Evolutionary conservation across 495 filamentous ascomycete species (phyloP), one percentile per base, ranked within the genome.

Genomic region (Tricharina praecox): DNA sequence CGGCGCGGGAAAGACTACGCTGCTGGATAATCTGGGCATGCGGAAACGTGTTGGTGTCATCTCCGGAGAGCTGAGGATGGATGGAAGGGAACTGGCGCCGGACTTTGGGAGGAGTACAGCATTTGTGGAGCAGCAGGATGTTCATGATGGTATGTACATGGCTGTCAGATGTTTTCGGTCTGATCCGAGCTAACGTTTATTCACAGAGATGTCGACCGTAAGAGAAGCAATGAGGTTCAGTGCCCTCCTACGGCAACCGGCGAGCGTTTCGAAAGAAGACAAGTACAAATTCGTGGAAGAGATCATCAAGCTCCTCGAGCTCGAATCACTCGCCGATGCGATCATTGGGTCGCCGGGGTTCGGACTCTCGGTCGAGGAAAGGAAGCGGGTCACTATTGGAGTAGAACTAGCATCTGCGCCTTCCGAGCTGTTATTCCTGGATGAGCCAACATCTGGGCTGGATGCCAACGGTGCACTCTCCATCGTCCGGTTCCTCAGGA

Each of bases 331-430:
- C 15, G 69, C 69, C 1, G 66, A 73, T 50, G 70, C 77, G 1
- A 48, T 74, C 2, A 69, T 80, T 36, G 75, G 75, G 13, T 61
- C 53, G 4, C 58, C 67, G 10, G 77, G 73, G 7, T 60, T 61
- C 37, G 76, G 76, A 8, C 55, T 79, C 19, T 70, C 67, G 11
- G 68, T 74, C 19, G 76, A 79, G 51, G 76, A 79, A 53, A 63
- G 77, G 3, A 79, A 82, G 59, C 69, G 43, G 13, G 68, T 93
- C 2, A 94, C 87, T 1, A 94, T 96, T 47, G 87, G 82, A 46
- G 88, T 96, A 3, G 88, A 96, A 59, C 66, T 96, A 1, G 87
- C 83, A 2, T 85, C 87, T 3, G 86, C 86, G 57, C 88, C 87
- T 0, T 77, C 74, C 19, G 68, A 87, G 0, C 66, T 92, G 21